Percentiles rank a stretch among this genome's conserved stretches.
phyloP scores from a whole-genome alignment of 495 filamentous ascomycete genomes.

The Penicillium psychrofluorescens region DNA sequence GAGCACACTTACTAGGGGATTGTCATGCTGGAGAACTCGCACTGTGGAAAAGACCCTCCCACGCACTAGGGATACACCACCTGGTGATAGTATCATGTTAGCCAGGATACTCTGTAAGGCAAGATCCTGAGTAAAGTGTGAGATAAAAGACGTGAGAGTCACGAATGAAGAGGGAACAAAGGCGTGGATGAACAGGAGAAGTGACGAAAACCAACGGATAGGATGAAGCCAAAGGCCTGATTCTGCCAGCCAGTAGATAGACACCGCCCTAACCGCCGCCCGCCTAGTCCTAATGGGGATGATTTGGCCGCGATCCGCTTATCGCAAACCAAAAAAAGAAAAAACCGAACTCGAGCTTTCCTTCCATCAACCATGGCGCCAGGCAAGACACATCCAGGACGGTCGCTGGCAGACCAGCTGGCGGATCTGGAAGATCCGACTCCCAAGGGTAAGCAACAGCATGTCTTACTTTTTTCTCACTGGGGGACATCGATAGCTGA shows the following conservation, averaged over 20 bases:
- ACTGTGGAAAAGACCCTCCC: constrained; percentile 55
- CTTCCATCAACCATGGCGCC: constrained; percentile 16
- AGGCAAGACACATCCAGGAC: constrained; percentile 16
- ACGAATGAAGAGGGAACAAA: too few relatives aligned
- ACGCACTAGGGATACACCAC: neutral
- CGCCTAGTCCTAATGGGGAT: neutral
- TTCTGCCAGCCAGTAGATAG: too few relatives aligned
- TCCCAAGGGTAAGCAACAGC: constrained; percentile 44
- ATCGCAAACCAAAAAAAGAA: constrained; percentile 28
- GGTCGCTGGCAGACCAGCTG: constrained; percentile 56
- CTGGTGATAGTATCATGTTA: constrained; percentile 4
- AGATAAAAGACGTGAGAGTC: neutral
- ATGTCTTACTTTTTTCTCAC: neutral
- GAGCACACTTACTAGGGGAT: constrained; percentile 61
- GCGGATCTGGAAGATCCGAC: constrained; percentile 56
- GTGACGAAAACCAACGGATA: neutral
- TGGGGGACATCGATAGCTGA: constrained; percentile 6
- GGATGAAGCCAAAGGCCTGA: neutral
- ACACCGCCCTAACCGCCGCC: too few relatives aligned
- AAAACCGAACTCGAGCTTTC: constrained; percentile 10
- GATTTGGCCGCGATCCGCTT: constrained; percentile 21
- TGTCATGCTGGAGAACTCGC: constrained; percentile 70
- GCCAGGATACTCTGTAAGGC: neutral
- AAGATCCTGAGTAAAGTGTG: neutral
- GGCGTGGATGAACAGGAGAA: neutral